Base-by-base conservation (phyloP, 148 eudicot species). In the Nepenthes mirabilis region DNA sequence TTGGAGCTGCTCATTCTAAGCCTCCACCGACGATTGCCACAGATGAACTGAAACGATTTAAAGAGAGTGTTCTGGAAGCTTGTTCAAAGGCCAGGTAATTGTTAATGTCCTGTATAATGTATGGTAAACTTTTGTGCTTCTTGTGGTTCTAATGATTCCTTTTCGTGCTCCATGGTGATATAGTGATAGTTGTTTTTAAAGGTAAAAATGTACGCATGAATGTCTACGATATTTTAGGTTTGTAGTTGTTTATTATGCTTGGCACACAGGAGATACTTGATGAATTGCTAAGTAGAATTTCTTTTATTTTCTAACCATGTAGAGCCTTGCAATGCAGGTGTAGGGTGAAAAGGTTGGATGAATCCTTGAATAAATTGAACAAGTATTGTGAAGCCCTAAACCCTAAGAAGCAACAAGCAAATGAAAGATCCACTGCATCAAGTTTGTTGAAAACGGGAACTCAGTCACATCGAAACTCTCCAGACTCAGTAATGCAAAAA, bases 21-120 rank as follows among this genome's bases (percentile, higher is more conserved):
- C 68, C 74, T 72, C 75, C 82, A 43, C 68, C 83, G 55, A 70
- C 70, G 14, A 58, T 61, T 61, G 65, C 73, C 12, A 73, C 79
- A 52, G 95, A 91, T 58, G 97, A 91, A 47, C 59, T 91, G 53
- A 85, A 79, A 68, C 85, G 86, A 43, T 78, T 72, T 54, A 85
- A 76, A 73, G 80, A 75, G 56, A 72, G 71, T 71, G 65, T 85
- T 69, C 52, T 43, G 58, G 95, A 91, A 48, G 78, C 80, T 14
- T 75, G 70, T 62, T 35, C 56, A 58, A 85, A 81, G 69, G 97
- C 93, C 65, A 87, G 95, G 97, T 85, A 79, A 65, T 34, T 62
- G 13, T 36, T 14, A 14, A 51, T 56, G 10, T 60, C 3, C 32
- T 37, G 7, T 61, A 40, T 56, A 36, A 43, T 37, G 7, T 57